phyloP scores from a whole-genome alignment of 192 early-diverging fungal species.

The Martensiomyces pterosporus region DNA sequence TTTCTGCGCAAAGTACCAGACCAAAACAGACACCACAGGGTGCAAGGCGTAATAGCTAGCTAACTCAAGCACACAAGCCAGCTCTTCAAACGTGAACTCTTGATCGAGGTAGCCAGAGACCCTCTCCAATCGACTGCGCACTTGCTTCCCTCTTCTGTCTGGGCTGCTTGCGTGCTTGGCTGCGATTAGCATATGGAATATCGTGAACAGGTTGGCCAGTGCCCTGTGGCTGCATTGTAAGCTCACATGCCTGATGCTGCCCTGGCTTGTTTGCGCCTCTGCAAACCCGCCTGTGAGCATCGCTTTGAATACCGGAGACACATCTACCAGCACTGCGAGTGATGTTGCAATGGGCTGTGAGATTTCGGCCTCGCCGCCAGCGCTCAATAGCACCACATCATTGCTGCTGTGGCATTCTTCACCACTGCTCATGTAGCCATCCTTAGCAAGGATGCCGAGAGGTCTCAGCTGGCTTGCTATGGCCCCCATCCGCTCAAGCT shows the following conservation, averaged over 20 bases:
- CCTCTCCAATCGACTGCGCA: not conserved
- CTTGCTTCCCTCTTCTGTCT: not conserved
- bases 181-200: constrained; percentile 6
- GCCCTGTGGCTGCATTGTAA: constrained; percentile 20
- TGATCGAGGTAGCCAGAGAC: not conserved
- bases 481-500: not conserved
- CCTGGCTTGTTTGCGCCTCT: constrained; percentile 9
- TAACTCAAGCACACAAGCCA: constrained; percentile 5
- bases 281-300: constrained; percentile 32
- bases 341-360: constrained; percentile 9
- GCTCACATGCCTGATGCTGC: not conserved
- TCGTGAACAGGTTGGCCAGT: constrained; percentile 9
- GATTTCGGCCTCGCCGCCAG: too few species aligned
- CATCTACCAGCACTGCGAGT: constrained; percentile 6
- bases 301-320: constrained; percentile 26
- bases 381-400: too few species aligned
- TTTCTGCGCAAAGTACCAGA: constrained; percentile 10
- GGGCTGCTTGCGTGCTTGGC: too few species aligned
- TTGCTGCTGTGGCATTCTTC: not conserved
- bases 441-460: too few species aligned
- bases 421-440: too few species aligned
- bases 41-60: constrained; percentile 27
- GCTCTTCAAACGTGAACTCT: not conserved
- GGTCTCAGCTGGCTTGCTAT: too few species aligned
- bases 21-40: constrained; percentile 11